Base-by-base conservation (phyloP, 768 basidiomycete species). In the Amanita brunnescens region DNA sequence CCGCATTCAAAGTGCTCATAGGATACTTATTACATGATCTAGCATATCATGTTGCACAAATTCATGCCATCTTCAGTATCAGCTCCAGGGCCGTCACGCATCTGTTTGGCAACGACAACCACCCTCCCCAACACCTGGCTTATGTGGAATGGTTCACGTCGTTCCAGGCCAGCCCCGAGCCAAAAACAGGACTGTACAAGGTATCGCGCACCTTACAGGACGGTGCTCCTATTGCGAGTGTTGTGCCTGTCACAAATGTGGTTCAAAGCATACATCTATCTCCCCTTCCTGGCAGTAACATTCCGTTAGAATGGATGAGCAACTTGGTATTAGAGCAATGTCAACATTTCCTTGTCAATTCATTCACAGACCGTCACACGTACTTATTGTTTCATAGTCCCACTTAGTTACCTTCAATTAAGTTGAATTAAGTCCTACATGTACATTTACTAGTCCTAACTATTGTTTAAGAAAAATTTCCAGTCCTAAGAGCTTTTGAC, bases 321-420 rank as follows among this genome's bases (percentile, higher is more conserved):
- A 57, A 53, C 13, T 64, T 52, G 21, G 60, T 66, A 7, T 52
- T 69, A 2, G 66, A 69, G 7, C 5, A 39, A n/a, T 61, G 58
- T 51, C 37, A 54, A 16, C 47, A 24, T 9, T 68, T 67, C 43
- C 64, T 49, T 47, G 52, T 64, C 5, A 64, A 58, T 42, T 45
- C 58, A 0, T 67, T 60, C 32, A 52, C 48, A 20, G 63, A 66
- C 46, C 16, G 50, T 42, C 58, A 66, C 44, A 53, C 52, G 9
- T 66, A 64, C 43, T 10, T 39, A 16, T 20, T 39, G 18, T 39
- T 39, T 16, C 38, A 39, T n/a, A 16, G 18, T 39, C 7, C 16
- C 18, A n/a, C n/a, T n/a, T n/a, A n/a, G n/a, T n/a, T n/a, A n/a
- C n/a, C n/a, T n/a, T n/a, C n/a, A n/a, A n/a, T n/a, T n/a, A n/a